A percentile compares a stretch with the other conserved stretches of the same genome.
Evolutionary conservation across 441 rosid species (phyloP).

Genomic region (Macaranga tanarius): DNA sequence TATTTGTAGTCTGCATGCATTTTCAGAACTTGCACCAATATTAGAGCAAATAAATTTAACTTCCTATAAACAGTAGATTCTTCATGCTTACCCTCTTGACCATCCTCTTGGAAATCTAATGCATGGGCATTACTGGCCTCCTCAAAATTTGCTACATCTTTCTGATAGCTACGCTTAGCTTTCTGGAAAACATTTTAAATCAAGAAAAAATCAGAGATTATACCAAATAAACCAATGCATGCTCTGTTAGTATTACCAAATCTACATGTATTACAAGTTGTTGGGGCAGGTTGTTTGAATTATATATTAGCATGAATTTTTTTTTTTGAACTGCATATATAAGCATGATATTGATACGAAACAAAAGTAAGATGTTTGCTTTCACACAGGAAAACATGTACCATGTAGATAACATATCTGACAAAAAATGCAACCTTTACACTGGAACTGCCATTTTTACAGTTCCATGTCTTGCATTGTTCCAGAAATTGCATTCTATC

Average conservation of each 20-base stretch:
- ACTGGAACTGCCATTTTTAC: background rate
- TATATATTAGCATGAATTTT: background rate
- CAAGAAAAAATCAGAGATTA: background rate
- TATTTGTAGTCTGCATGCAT: background rate
- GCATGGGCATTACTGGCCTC: slow-evolving; percentile 50
- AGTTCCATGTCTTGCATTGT: background rate
- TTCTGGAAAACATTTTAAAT: slow-evolving; percentile 43
- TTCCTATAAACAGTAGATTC: slow-evolving; percentile 1
- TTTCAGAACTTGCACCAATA: slow-evolving; percentile 1
- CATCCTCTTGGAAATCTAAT: slow-evolving; percentile 48
- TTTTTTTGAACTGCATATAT: too few relatives aligned
- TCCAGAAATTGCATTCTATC: background rate
- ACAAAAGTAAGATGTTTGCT: background rate
- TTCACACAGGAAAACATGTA: background rate
- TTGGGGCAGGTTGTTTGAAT: background rate
- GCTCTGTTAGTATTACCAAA: background rate
- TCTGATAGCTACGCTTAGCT: slow-evolving; percentile 90
- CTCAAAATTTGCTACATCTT: slow-evolving; percentile 66
- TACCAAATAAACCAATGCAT: background rate
- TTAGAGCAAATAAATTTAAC: slow-evolving; percentile 12
- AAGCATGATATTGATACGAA: background rate
- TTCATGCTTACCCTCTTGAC: slow-evolving; percentile 48
- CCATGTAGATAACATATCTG: background rate
- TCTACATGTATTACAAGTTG: background rate
- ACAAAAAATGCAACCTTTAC: background rate